Conservation (phyloP, 176 grass and related monocot genomes). For the Stipa capillata region DNA sequence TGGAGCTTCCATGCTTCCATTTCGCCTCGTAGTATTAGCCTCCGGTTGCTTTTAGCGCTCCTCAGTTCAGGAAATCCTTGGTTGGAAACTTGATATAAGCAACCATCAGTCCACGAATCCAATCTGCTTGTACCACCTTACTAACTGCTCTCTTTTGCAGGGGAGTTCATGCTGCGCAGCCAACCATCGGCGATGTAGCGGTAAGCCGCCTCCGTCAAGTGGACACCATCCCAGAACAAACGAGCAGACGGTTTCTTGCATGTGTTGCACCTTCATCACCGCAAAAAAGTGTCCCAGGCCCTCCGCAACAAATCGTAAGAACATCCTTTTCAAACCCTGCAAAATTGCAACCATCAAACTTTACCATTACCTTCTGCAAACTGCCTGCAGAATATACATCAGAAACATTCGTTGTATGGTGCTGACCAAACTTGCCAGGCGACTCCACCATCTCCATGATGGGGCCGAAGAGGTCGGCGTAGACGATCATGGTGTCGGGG, state of each 20-base stretch:
- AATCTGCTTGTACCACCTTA: background rate
- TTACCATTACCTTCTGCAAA: background rate
- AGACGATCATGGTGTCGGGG: slow-evolving; percentile 24
- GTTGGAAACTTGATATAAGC: too few relatives aligned
- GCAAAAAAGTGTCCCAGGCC: background rate
- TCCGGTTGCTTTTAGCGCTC: background rate
- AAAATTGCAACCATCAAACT: background rate
- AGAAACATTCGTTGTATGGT: background rate
- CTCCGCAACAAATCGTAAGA: slow-evolving; percentile 19
- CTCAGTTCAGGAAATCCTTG: too few relatives aligned
- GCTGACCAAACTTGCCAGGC: slow-evolving; percentile 39
- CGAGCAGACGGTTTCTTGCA: slow-evolving; percentile 17
- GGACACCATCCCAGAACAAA: slow-evolving; percentile 16
- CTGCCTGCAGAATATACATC: background rate
- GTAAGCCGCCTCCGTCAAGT: slow-evolving; percentile 28
- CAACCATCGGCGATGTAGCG: slow-evolving; percentile 8
- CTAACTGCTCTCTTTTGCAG: background rate
- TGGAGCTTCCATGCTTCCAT: background rate
- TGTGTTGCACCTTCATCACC: background rate
- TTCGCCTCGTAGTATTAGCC: background rate
- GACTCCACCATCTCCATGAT: slow-evolving; percentile 42
- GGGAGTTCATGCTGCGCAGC: background rate
- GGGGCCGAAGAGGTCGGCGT: slow-evolving; percentile 36
- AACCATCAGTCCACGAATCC: background rate
- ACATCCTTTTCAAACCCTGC: slow-evolving; percentile 19